Percentiles rank a stretch among this genome's conserved stretches.
These are phyloP conservation scores for Jatropha curcas DNA, from an alignment of 345 rosid genomes.

Conservation along the genomic window DNA sequence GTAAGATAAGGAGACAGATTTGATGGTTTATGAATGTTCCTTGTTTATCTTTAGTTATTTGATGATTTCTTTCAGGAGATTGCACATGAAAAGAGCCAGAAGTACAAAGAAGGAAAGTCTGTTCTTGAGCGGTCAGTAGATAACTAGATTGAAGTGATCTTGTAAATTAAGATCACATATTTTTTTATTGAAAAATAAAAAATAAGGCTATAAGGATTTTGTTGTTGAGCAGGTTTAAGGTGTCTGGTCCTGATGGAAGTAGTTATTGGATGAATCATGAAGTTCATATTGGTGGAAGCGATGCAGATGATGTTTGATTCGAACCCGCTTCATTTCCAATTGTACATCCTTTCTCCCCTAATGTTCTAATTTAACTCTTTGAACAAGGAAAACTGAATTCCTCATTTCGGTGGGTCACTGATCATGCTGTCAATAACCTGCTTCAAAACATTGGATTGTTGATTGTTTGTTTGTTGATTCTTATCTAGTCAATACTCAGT, in stretches of 20 bases:
- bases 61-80: constrained; percentile 63
- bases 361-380: constrained; percentile 23
- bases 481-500: constrained; percentile 9
- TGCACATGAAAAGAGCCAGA: constrained; percentile 85
- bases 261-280: constrained; percentile 71
- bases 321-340: constrained; percentile 17
- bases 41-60: constrained; percentile 27
- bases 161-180: constrained; percentile 2
- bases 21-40: constrained; percentile 8
- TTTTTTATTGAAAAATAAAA: background rate
- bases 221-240: constrained; percentile 70
- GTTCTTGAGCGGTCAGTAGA: constrained; percentile 87
- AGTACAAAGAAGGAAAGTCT: constrained; percentile 98
- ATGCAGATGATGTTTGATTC: constrained; percentile 86
- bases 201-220: constrained; percentile 17
- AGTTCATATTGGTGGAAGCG: constrained; percentile 78
- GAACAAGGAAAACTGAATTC: constrained; percentile 26
- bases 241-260: constrained; percentile 90
- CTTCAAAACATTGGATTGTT: constrained; percentile 30
- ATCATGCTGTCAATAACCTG: constrained; percentile 29
- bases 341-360: constrained; percentile 48
- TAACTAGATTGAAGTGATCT: constrained; percentile 10
- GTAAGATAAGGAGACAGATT: constrained; percentile 50
- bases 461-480: too few species aligned
- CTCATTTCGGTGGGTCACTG: constrained; percentile 22